phyloP scores from a whole-genome alignment of 2,329 filamentous ascomycete genomes.

The Sarocladiaceae sp. region DNA sequence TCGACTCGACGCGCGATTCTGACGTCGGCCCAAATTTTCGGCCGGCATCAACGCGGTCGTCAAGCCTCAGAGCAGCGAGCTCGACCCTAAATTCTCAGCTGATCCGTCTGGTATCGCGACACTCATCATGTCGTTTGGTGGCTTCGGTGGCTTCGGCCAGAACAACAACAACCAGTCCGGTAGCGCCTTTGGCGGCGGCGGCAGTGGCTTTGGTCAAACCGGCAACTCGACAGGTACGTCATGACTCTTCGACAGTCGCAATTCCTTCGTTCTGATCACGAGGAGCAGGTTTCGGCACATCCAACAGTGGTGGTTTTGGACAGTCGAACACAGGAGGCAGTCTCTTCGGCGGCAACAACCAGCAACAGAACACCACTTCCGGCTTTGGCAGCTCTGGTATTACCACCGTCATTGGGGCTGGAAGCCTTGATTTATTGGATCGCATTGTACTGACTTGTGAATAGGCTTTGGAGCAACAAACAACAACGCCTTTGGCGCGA shows the following conservation, averaged over 20 bases:
- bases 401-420: no score
- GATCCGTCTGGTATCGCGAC: not conserved
- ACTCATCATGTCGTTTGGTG: slow-evolving; percentile 50
- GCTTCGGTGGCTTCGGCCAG: slow-evolving; percentile 53
- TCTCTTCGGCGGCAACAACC: slow-evolving; percentile 37
- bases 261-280: slow-evolving; percentile 16
- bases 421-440: no score
- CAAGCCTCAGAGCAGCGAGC: no score
- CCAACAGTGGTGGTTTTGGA: slow-evolving; percentile 37
- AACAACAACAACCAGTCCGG: slow-evolving; percentile 43
- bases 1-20: not conserved
- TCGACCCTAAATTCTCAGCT: not conserved
- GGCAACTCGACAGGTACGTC: slow-evolving; percentile 45
- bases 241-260: slow-evolving; percentile 1
- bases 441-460: slow-evolving; percentile 7
- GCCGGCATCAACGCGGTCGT: not conserved
- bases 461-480: slow-evolving; percentile 29
- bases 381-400: slow-evolving; percentile 24
- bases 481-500: slow-evolving; percentile 28
- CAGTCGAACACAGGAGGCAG: slow-evolving; percentile 27
- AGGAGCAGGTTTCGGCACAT: slow-evolving; percentile 26
- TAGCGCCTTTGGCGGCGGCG: slow-evolving; percentile 40
- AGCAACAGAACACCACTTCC: slow-evolving; percentile 16
- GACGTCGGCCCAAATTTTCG: slow-evolving; percentile 2
- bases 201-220: slow-evolving; percentile 45